Conservation (phyloP, 768 basidiomycete species). For the Cubamyces lactineus region DNA sequence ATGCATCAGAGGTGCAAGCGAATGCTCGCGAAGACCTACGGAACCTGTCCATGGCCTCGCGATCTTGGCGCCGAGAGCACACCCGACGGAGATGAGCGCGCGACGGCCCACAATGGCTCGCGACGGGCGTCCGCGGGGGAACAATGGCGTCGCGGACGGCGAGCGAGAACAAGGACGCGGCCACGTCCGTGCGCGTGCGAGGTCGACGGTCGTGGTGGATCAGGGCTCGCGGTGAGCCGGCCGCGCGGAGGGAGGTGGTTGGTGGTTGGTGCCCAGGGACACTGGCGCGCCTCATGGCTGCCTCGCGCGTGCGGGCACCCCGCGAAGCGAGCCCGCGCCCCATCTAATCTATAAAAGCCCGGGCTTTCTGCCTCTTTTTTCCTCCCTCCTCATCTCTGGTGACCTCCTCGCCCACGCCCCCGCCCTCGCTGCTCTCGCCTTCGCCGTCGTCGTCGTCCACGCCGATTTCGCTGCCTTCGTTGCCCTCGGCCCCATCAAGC, state of each 20-base stretch:
- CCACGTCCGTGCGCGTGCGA: neutral
- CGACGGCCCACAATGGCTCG: neutral
- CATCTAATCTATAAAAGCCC: constrained; percentile 57
- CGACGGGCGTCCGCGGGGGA: neutral
- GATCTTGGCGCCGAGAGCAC: neutral
- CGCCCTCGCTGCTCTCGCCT: constrained; percentile 24
- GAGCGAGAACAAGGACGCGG: neutral
- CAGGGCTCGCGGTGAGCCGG: neutral
- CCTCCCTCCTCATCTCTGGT: constrained; percentile 34
- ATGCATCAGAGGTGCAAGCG: neutral
- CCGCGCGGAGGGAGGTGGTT: no score
- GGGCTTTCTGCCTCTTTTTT: constrained; percentile 27
- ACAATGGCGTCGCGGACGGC: neutral
- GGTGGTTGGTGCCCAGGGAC: constrained; percentile 12
- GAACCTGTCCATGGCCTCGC: neutral
- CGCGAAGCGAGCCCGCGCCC: constrained; percentile 33
- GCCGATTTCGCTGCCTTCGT: constrained; percentile 9
- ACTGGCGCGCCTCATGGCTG: constrained; percentile 37
- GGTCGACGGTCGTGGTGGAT: neutral
- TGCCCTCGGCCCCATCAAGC: constrained; percentile 13
- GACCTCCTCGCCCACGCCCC: constrained; percentile 28
- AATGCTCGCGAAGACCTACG: neutral
- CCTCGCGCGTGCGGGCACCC: constrained; percentile 55
- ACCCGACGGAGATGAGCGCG: neutral
- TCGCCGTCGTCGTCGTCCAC: constrained; percentile 38